These are phyloP conservation scores for Puccinia novopanici DNA, from an alignment of 1,284 basidiomycete species.

Conservation along the genomic window DNA sequence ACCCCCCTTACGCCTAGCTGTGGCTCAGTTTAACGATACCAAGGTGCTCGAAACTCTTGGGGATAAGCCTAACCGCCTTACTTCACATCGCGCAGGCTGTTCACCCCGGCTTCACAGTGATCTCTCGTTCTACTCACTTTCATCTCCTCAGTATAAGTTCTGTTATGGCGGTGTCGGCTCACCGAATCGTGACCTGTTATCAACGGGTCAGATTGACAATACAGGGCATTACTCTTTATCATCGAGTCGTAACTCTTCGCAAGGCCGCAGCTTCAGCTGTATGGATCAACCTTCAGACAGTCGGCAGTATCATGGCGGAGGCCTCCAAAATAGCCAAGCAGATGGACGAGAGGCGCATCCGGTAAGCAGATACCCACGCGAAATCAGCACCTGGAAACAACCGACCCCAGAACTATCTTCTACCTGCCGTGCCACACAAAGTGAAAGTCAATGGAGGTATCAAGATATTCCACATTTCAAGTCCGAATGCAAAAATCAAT, in stretches of 20 bases:
- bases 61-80: background rate
- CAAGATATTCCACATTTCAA: background rate
- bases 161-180: background rate
- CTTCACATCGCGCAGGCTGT: background rate
- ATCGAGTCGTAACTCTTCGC: background rate
- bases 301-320: background rate
- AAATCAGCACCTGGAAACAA: background rate
- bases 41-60: background rate
- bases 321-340: background rate
- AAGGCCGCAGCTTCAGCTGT: background rate
- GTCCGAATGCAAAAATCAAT: background rate
- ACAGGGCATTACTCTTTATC: background rate
- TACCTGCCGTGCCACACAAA: background rate
- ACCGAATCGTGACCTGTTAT: background rate
- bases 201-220: background rate
- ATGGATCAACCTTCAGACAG: background rate
- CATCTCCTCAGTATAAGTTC: background rate
- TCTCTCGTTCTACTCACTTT: conserved; percentile 47
- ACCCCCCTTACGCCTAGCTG: conserved; percentile 36
- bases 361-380: background rate
- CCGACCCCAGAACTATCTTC: background rate
- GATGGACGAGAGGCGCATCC: background rate
- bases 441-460: conserved; percentile 5
- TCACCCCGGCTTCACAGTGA: conserved; percentile 18
- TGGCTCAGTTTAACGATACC: conserved; percentile 21